Conservation (phyloP, 2,329 filamentous ascomycete genomes). For the Phaeosphaeria sp. region DNA sequence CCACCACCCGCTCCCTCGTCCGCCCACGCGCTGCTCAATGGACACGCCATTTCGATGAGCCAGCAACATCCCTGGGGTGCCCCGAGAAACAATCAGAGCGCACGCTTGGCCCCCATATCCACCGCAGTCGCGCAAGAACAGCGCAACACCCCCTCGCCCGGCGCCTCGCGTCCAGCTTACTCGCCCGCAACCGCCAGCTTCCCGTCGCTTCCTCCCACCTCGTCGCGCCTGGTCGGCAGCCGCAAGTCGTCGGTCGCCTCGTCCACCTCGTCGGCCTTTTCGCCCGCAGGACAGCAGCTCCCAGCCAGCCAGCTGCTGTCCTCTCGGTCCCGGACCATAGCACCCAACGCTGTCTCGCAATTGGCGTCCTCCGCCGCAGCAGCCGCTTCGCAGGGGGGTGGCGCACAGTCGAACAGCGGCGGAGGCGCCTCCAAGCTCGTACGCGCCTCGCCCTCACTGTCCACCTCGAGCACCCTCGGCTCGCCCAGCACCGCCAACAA, state of each 20-base stretch:
- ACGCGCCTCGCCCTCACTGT: slow-evolving; percentile 66
- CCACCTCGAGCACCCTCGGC: slow-evolving; percentile 60
- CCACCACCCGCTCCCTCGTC: slow-evolving; percentile 22
- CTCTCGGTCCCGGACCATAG: slow-evolving; percentile 64
- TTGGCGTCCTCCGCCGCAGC: slow-evolving; percentile 63
- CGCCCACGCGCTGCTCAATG: slow-evolving; percentile 48
- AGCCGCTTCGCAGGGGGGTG: slow-evolving; percentile 57
- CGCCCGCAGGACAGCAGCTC: slow-evolving; percentile 63
- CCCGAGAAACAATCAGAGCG: slow-evolving; percentile 61
- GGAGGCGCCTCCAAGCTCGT: slow-evolving; percentile 64
- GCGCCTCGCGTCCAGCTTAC: slow-evolving; percentile 58
- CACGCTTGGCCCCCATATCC: slow-evolving; percentile 66
- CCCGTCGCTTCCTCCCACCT: slow-evolving; percentile 58
- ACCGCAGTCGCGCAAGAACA: slow-evolving; percentile 53
- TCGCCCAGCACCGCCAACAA: slow-evolving; percentile 62
- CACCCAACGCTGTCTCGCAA: slow-evolving; percentile 60
- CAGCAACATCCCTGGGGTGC: slow-evolving; percentile 66
- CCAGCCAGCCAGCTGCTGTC: slow-evolving; percentile 61
- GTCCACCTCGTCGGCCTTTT: slow-evolving; percentile 62
- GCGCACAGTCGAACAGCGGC: slow-evolving; percentile 60
- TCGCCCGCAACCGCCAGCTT: slow-evolving; percentile 62
- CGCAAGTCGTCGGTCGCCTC: slow-evolving; percentile 62
- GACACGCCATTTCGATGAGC: slow-evolving; percentile 54
- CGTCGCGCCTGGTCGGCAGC: slow-evolving; percentile 58
- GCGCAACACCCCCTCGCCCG: slow-evolving; percentile 56